Conservation (phyloP, 2,329 filamentous ascomycete genomes). For the Dactylella cylindrospora region DNA sequence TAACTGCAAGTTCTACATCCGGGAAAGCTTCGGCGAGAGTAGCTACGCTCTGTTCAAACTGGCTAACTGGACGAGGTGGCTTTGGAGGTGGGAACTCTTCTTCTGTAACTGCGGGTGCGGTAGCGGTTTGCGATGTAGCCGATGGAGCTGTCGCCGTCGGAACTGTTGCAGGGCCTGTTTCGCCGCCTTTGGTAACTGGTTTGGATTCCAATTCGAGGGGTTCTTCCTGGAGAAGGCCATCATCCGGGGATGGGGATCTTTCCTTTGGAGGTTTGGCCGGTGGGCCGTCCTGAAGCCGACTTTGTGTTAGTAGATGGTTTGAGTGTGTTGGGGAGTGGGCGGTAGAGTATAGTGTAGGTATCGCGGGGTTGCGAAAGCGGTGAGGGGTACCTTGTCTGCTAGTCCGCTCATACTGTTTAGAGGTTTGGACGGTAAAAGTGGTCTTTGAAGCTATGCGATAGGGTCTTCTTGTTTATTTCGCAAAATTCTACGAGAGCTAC, state of each 20-base stretch:
- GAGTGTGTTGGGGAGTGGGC: background rate
- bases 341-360: background rate
- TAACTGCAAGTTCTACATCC: conserved; percentile 72
- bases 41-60: conserved; percentile 79
- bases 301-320: background rate
- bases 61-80: conserved; percentile 78
- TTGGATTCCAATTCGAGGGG: conserved; percentile 22
- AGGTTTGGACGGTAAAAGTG: background rate
- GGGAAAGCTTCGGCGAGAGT: conserved; percentile 95
- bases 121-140: conserved; percentile 23
- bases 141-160: conserved; percentile 36
- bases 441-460: too few relatives aligned
- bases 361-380: background rate
- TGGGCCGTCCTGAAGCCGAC: conserved; percentile 9
- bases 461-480: background rate
- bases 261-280: conserved; percentile 35
- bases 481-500: too few relatives aligned
- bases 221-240: conserved; percentile 41
- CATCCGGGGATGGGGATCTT: conserved; percentile 39
- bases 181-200: conserved; percentile 3
- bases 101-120: conserved; percentile 53
- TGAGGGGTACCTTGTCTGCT: conserved; percentile 22
- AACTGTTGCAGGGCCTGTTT: conserved; percentile 6
- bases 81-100: conserved; percentile 67
- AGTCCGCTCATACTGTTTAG: conserved; percentile 18